phyloP scores from a whole-genome alignment of 345 rosid genomes.

The Abelmoschus esculentus region DNA sequence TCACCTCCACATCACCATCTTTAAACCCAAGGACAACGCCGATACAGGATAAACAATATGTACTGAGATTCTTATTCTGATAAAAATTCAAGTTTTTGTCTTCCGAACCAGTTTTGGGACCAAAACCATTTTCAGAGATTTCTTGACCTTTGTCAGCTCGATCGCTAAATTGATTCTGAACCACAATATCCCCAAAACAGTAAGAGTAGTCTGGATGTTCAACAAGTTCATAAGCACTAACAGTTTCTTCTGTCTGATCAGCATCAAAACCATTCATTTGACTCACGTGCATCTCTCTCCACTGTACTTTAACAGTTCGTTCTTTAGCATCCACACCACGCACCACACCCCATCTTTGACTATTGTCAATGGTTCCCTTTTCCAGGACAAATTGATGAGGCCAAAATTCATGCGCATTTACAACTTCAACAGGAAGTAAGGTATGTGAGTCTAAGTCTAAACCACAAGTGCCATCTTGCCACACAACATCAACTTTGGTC shows the following conservation, averaged over 20 bases:
- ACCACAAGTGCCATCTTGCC: constrained; percentile 77
- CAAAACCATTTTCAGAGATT: constrained; percentile 16
- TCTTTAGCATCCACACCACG: constrained; percentile 63
- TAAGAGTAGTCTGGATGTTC: constrained; percentile 81
- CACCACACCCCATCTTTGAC: constrained; percentile 69
- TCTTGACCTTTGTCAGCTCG: constrained; percentile 15
- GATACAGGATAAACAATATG: constrained; percentile 40
- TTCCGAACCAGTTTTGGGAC: constrained; percentile 16
- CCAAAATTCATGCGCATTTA: constrained; percentile 85
- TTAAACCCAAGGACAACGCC: constrained; percentile 68
- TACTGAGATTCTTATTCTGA: constrained; percentile 21
- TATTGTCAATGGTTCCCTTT: constrained; percentile 35
- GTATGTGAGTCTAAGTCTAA: constrained; percentile 48
- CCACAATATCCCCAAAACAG: constrained; percentile 62
- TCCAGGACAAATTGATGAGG: constrained; percentile 80
- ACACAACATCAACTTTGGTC: constrained; percentile 58
- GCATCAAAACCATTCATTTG: constrained; percentile 23
- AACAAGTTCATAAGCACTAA: constrained; percentile 76
- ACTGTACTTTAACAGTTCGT: constrained; percentile 62
- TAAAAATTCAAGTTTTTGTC: constrained; percentile 14
- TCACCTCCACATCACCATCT: constrained; percentile 66
- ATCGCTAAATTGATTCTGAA: constrained; percentile 13
- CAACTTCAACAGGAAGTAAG: constrained; percentile 49
- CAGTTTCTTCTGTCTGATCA: constrained; percentile 48
- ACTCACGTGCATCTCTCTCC: constrained; percentile 36